These are phyloP conservation scores for Tephrocybe sp. DNA, from an alignment of 768 basidiomycete species.

Conservation along the genomic window DNA sequence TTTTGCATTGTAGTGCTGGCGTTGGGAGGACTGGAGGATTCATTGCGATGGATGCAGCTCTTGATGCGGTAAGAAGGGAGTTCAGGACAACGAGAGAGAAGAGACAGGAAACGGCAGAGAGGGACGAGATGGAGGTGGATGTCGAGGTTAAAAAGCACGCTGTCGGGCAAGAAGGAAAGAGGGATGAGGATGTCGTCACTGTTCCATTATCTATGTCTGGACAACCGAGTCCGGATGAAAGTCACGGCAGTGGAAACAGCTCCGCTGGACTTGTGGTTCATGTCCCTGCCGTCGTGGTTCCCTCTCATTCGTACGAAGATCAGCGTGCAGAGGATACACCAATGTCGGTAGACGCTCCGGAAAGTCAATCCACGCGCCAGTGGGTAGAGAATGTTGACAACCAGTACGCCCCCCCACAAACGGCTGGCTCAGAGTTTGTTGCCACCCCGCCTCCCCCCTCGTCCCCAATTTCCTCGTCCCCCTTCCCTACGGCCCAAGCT, in stretches of 20 bases:
- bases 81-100: constrained; percentile 27
- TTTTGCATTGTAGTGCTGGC: constrained; percentile 91
- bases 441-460: background rate
- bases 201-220: constrained; percentile 14
- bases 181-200: constrained; percentile 1
- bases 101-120: background rate
- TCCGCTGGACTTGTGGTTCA: constrained; percentile 24
- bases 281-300: constrained; percentile 22
- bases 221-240: background rate
- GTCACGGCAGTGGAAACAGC: background rate
- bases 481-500: background rate
- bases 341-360: constrained; percentile 1
- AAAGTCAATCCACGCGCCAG: constrained; percentile 28
- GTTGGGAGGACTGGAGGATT: constrained; percentile 94
- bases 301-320: constrained; percentile 26
- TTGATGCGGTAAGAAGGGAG: constrained; percentile 71
- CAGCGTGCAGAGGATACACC: background rate
- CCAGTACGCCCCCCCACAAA: background rate
- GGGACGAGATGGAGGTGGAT: constrained; percentile 33
- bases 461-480: background rate
- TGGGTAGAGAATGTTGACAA: constrained; percentile 45
- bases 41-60: constrained; percentile 83
- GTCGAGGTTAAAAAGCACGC: too few species aligned
- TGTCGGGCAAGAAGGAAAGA: background rate
- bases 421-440: background rate